Percentiles rank a stretch among this genome's conserved stretches.
Conservation (phyloP, 352 stramenopile species). For the Aphanomyces invadans region DNA sequence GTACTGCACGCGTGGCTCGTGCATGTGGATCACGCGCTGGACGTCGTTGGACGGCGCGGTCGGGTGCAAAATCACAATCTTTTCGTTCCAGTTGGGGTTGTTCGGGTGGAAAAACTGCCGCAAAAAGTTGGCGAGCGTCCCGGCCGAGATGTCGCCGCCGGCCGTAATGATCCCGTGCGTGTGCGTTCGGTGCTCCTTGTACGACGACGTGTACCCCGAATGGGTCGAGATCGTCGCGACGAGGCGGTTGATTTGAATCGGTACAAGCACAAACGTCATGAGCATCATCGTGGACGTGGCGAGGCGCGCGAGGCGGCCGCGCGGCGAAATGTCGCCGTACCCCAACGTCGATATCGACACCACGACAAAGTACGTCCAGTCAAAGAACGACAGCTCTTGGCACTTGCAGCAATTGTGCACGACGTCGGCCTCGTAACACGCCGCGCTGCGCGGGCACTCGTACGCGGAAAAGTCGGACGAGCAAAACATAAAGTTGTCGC, state of each 20-base stretch:
- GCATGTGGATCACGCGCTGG: constrained; percentile 58
- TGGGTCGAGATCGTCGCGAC: constrained; percentile 69
- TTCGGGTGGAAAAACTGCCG: constrained; percentile 77
- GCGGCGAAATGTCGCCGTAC: constrained; percentile 70
- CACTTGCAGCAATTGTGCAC: constrained; percentile 34
- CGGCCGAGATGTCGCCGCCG: constrained; percentile 48
- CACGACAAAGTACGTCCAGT: constrained; percentile 78
- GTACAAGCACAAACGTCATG: constrained; percentile 76
- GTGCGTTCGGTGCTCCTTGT: constrained; percentile 63
- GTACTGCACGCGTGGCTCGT: constrained; percentile 78
- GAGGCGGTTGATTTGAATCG: constrained; percentile 70
- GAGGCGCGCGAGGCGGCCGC: constrained; percentile 59
- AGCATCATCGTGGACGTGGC: constrained; percentile 77
- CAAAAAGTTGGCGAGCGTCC: constrained; percentile 63
- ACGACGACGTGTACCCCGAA: constrained; percentile 69
- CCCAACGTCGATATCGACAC: constrained; percentile 81
- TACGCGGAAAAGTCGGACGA: constrained; percentile 21
- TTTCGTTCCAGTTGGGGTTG: constrained; percentile 80
- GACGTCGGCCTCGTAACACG: neutral
- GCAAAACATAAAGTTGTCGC: constrained; percentile 22
- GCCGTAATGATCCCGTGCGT: constrained; percentile 67
- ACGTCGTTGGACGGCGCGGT: constrained; percentile 49
- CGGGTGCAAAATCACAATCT: constrained; percentile 69
- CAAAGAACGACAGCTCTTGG: constrained; percentile 56
- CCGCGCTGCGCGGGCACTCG: neutral